A percentile compares a stretch with the other conserved stretches of the same genome.
Conservation (phyloP, 2,329 filamentous ascomycete species). For the Aspergillus amoenus region DNA sequence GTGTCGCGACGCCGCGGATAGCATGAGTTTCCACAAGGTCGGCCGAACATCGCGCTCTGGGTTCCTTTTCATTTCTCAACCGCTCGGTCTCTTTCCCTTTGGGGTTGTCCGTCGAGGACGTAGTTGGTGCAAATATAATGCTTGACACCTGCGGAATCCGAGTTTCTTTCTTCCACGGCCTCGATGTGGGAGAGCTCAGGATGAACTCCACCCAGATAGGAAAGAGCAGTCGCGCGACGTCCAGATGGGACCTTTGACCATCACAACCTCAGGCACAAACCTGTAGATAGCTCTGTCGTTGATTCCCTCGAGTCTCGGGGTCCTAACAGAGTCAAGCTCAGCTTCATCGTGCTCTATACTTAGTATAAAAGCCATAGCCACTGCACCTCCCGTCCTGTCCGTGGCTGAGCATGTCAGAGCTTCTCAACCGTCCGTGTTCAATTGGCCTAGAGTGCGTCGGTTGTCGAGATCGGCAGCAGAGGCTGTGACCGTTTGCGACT, state of each 20-base stretch:
- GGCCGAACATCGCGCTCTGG: too few relatives aligned
- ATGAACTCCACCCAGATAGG: neutral
- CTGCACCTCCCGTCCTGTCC: neutral
- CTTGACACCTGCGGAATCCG: neutral
- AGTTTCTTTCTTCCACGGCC: neutral
- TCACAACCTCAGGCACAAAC: neutral
- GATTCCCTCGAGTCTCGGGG: neutral
- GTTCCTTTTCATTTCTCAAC: too few relatives aligned
- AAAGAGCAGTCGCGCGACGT: neutral
- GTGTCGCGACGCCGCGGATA: neutral
- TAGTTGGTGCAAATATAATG: too few relatives aligned
- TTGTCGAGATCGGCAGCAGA: neutral
- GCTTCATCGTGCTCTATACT: neutral
- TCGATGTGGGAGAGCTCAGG: neutral
- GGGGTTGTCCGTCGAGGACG: neutral
- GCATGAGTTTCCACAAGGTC: neutral
- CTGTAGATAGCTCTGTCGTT: neutral
- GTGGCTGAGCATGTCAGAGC: conserved; percentile 5
- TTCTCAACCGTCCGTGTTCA: neutral
- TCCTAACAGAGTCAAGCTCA: neutral
- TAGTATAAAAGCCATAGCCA: conserved; percentile 1
- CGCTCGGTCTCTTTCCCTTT: neutral
- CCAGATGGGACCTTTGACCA: too few relatives aligned
- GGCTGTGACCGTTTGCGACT: neutral
- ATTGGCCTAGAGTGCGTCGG: neutral